Percentiles rank a stretch among this genome's conserved stretches.
phyloP scores from a whole-genome alignment of 2,329 filamentous ascomycete species.

The Arthrobotrys megalospora region DNA sequence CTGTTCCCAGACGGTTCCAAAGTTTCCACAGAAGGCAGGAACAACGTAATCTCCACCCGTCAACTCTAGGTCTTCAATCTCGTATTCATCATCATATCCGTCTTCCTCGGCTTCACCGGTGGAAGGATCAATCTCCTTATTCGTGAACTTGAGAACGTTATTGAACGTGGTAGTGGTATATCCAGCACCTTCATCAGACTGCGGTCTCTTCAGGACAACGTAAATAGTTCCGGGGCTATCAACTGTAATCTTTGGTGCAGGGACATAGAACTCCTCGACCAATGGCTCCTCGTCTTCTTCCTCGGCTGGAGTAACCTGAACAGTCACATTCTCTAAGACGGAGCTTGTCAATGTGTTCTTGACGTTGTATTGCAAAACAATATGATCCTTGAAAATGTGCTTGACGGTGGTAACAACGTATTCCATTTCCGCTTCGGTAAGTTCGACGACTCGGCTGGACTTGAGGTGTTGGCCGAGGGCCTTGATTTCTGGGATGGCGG shows the following conservation, averaged over 20 bases:
- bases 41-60: slow-evolving; percentile 93
- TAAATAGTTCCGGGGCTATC: slow-evolving; percentile 95
- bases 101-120: slow-evolving; percentile 92
- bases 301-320: slow-evolving; percentile 86
- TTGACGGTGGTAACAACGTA: slow-evolving; percentile 95
- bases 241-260: slow-evolving; percentile 83
- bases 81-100: slow-evolving; percentile 98
- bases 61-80: slow-evolving; percentile 93
- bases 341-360: slow-evolving; percentile 97
- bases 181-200: slow-evolving; percentile 68
- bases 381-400: slow-evolving; percentile 96
- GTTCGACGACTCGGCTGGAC: slow-evolving; percentile 85
- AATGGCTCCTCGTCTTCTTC: slow-evolving; percentile 73
- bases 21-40: slow-evolving; percentile 93
- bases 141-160: slow-evolving; percentile 95
- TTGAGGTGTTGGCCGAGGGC: slow-evolving; percentile 92
- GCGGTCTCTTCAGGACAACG: slow-evolving; percentile 87
- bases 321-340: slow-evolving; percentile 88
- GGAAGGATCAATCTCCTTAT: slow-evolving; percentile 96
- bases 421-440: slow-evolving; percentile 97
- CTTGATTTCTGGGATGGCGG: slow-evolving; percentile 85
- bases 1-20: slow-evolving; percentile 95
- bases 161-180: slow-evolving; percentile 87
- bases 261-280: slow-evolving; percentile 92
- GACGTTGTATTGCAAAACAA: slow-evolving; percentile 96